phyloP scores from a whole-genome alignment of 768 basidiomycete genomes.

The Megacollybia marginata region DNA sequence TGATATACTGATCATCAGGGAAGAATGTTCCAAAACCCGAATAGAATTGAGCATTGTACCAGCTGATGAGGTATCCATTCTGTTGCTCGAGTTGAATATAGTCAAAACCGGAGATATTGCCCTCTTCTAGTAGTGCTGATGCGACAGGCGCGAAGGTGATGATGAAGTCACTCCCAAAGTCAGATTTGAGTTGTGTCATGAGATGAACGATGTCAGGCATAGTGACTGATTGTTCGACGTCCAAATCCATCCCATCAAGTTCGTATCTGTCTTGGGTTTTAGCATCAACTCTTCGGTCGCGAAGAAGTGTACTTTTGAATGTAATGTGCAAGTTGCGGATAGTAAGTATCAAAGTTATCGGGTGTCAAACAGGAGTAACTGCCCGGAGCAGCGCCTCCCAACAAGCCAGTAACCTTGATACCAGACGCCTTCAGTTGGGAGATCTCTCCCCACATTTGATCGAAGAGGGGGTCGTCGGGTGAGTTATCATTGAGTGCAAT shows the following conservation, averaged over 20 bases:
- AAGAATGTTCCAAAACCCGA: slow-evolving; percentile 16
- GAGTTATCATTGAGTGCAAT: slow-evolving; percentile 15
- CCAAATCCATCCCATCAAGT: slow-evolving; percentile 20
- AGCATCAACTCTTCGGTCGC: background rate
- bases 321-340: slow-evolving; percentile 10
- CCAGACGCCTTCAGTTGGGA: slow-evolving; percentile 13
- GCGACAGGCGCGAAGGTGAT: slow-evolving; percentile 20
- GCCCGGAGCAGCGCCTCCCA: slow-evolving; percentile 17
- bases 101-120: slow-evolving; percentile 19
- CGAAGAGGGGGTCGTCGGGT: slow-evolving; percentile 12
- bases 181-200: slow-evolving; percentile 15
- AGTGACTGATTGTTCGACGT: slow-evolving; percentile 16
- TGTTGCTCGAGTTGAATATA: slow-evolving; percentile 11
- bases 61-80: slow-evolving; percentile 9
- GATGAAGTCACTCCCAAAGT: slow-evolving; percentile 18
- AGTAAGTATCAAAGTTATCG: slow-evolving; percentile 14
- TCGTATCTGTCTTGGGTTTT: slow-evolving; percentile 6
- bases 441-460: slow-evolving; percentile 18
- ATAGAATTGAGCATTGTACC: slow-evolving; percentile 21
- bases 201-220: slow-evolving; percentile 10
- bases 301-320: slow-evolving; percentile 10
- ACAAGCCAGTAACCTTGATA: slow-evolving; percentile 18
- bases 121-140: slow-evolving; percentile 12
- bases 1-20: slow-evolving; percentile 13
- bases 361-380: slow-evolving; percentile 11